Conservation (phyloP, 1,139 yeast genomes). For the Casaregolazyma suthepensis region DNA sequence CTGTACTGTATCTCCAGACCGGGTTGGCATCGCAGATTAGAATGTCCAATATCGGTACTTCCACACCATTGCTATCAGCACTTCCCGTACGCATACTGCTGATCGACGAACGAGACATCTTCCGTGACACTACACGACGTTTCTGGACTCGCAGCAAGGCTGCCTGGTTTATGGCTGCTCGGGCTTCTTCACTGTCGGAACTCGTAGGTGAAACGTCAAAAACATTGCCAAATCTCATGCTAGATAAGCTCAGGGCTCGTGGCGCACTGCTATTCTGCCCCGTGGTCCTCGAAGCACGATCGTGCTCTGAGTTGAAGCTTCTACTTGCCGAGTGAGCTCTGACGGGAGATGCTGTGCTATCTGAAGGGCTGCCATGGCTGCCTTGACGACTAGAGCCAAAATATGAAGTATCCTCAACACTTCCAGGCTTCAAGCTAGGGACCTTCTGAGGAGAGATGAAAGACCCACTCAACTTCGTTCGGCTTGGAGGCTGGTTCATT, state of each 20-base stretch:
- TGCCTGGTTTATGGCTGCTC: conserved; percentile 20
- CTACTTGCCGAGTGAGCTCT: background rate
- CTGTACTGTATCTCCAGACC: conserved; percentile 64
- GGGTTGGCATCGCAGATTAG: conserved; percentile 86
- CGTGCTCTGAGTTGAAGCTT: background rate
- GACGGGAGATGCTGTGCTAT: background rate
- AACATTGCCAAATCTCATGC: conserved; percentile 24
- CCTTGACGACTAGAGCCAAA: background rate
- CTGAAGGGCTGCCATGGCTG: background rate
- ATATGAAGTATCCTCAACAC: background rate
- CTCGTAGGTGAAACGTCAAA: conserved; percentile 9
- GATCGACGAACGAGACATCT: conserved; percentile 34
- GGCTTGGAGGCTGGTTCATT: background rate
- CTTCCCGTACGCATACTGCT: conserved; percentile 1
- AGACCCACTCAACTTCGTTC: background rate
- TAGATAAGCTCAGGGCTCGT: conserved; percentile 17
- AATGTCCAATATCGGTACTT: conserved; percentile 46
- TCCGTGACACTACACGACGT: conserved; percentile 44
- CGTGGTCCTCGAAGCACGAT: background rate
- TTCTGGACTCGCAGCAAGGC: conserved; percentile 51
- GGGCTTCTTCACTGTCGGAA: conserved; percentile 62
- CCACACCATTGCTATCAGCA: conserved; percentile 9
- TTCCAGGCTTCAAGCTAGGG: conserved; percentile 1
- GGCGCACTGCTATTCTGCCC: background rate
- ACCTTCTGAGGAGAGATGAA: conserved; percentile 4